phyloP scores from a whole-genome alignment of 345 rosid genomes.

The Lepidium aucheri region DNA sequence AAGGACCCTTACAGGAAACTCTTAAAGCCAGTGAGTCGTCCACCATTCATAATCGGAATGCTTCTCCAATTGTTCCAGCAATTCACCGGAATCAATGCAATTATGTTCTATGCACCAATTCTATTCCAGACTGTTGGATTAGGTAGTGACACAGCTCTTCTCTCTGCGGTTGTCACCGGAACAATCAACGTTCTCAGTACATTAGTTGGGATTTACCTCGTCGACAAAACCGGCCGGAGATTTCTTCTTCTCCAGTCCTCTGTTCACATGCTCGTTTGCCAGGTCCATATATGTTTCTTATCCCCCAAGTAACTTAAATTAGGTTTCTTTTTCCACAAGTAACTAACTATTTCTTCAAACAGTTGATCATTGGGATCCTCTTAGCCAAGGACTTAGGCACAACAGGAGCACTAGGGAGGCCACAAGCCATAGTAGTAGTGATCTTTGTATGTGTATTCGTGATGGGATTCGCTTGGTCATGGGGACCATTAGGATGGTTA shows the following conservation, averaged over 20 bases:
- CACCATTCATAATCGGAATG: slow-evolving; percentile 46
- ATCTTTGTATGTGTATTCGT: slow-evolving; percentile 49
- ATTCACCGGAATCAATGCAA: slow-evolving; percentile 56
- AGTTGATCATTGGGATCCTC: slow-evolving; percentile 44
- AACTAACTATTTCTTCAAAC: background rate
- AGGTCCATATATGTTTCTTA: slow-evolving; percentile 16
- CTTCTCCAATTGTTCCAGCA: slow-evolving; percentile 53
- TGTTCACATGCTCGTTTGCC: slow-evolving; percentile 34
- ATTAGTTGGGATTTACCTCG: slow-evolving; percentile 45
- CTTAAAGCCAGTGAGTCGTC: slow-evolving; percentile 36
- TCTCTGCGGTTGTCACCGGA: slow-evolving; percentile 56
- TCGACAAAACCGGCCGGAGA: slow-evolving; percentile 53
- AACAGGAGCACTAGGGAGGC: slow-evolving; percentile 28
- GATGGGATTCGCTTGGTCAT: slow-evolving; percentile 69
- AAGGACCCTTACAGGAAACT: slow-evolving; percentile 48
- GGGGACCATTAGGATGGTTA: slow-evolving; percentile 84
- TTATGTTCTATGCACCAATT: slow-evolving; percentile 51
- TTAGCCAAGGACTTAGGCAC: slow-evolving; percentile 28
- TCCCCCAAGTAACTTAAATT: background rate
- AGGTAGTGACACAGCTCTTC: slow-evolving; percentile 45
- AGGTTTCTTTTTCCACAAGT: background rate
- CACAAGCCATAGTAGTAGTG: slow-evolving; percentile 40
- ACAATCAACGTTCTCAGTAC: slow-evolving; percentile 51
- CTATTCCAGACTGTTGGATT: slow-evolving; percentile 66
- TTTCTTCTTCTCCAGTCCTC: slow-evolving; percentile 46